Conservation (phyloP, 75 land plant species). For the Sequoiadendron giganteum region DNA sequence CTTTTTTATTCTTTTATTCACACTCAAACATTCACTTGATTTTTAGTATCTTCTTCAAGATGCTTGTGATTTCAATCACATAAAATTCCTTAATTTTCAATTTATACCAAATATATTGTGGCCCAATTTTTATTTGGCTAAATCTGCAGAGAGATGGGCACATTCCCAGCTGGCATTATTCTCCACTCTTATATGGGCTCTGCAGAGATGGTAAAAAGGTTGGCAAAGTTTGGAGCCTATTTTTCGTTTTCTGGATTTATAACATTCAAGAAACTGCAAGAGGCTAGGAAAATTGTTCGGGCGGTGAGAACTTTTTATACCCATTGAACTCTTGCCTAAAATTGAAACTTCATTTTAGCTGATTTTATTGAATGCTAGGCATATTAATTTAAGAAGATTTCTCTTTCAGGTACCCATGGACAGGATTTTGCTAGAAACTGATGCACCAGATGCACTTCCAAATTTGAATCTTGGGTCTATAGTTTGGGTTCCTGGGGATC, state of each 20-base stretch:
- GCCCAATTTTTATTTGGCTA: too few relatives aligned
- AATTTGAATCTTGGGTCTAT: conserved; percentile 27
- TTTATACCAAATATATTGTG: too few relatives aligned
- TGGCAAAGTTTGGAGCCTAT: conserved; percentile 80
- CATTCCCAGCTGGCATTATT: conserved; percentile 86
- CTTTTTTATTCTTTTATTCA: neutral
- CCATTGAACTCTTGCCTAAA: neutral
- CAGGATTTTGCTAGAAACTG: conserved; percentile 77
- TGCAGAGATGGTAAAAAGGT: conserved; percentile 75
- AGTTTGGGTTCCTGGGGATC: conserved; percentile 52
- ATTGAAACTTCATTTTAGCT: neutral
- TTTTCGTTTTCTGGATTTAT: conserved; percentile 94
- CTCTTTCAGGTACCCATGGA: too few relatives aligned
- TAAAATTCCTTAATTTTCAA: neutral
- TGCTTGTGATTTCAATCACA: neutral
- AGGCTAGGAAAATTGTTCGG: conserved; percentile 72
- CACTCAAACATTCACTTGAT: neutral
- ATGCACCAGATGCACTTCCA: conserved; percentile 85
- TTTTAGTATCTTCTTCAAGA: too few relatives aligned
- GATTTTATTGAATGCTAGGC: too few relatives aligned
- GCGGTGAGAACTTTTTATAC: conserved; percentile 32
- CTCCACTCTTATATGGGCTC: conserved; percentile 86
- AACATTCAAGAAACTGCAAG: conserved; percentile 55
- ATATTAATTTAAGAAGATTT: too few relatives aligned
- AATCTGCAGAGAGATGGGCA: conserved; percentile 57